Base-by-base conservation (phyloP, 2,329 filamentous ascomycete genomes). In the Trichoderma citrinoviride region DNA sequence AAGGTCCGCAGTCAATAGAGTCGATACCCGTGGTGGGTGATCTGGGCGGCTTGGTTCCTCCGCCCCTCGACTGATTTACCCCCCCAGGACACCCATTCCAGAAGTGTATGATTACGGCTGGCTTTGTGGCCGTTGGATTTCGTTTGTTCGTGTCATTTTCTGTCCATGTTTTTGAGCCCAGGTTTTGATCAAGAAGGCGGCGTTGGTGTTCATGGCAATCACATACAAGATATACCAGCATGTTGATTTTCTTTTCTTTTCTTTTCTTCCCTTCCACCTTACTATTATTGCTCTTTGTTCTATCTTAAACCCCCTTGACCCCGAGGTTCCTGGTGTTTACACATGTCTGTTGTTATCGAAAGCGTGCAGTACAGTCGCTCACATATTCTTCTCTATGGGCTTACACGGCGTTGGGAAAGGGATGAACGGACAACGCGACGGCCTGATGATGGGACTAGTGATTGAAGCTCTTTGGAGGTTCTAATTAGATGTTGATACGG, bases 11-110 rank as follows among this genome's bases (percentile, higher is more conserved):
- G 33, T 68, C 69, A 44, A 69, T 69, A 52, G 70, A 74, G 56
- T 71, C 71, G 27, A 71, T 72, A 37, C 70, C 73, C 14, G 70
- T 72, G 37, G 71, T 70, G n/a, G 73, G 73, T 2, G 76, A 78
- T 25, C 68, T 71, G 57, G 72, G 71, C 19, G 65, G 65, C 44
- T 73, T 75, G 40, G 70, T 72, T 21, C 69, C 71, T 7, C 74
- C 71, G 21, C 76, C 76, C 7, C 73, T 76, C 7, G 76, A 78
- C 47, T 77, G 29, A 12, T 37, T 17, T n/a, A n/a, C 3, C 37
- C n/a, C n/a, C 12, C 7, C 33, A 43, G 17, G 15, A n/a, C 21
- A 1, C 14, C 29, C 40, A n/a, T 25, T 46, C 25, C 40, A 46
- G 49, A 27, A 43, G 21, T 41, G 29, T 50, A 63, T 17, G 29